Evolutionary conservation across 352 stramenopile species (phyloP), one percentile per base, ranked within the genome.

Genomic region (Pythium guiyangense): DNA sequence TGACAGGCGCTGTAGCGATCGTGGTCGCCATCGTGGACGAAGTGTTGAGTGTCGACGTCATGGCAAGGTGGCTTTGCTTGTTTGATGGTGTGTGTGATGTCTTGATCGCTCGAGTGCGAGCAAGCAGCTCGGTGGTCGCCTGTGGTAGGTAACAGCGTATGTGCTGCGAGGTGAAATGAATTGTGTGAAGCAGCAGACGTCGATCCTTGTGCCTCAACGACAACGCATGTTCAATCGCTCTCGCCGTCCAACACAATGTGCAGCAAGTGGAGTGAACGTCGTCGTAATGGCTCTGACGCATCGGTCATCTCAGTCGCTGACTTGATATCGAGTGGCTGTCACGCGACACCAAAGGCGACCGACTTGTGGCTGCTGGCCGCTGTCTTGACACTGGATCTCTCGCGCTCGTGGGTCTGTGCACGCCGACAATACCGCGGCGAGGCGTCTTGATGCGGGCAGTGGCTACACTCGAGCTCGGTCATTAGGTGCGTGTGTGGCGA

Each of bases 381-480:
- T 18, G 14, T 44, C 39, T 20, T 20, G 39, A 44, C 39, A 44
- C 42, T 47, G 42, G 42, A 47, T 47, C 42, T 47, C 42, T 47
- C 42, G 8, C 20, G 17, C 17, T 47, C 42, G 9, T 47, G 42
- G 42, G 42, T 47, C n/a, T 47, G n/a, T 14, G 14, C 3, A 18
- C 39, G 39, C 39, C 11, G 6, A 10, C 31, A 35, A 10, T 9
- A 35, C 31, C 9, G 31, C 31, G 31, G 11, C 31, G 31, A 5
- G 31, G 31, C 31, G 31, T 10, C 31, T 35, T 1, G 31, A 10
- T 9, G 31, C 31, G 31, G 6, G 31, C 31, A 35, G 31, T 35
- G 31, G 31, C 31, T 35, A 35, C 6, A 35, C 6, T 34, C 3
- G 29, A 34, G 29, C 3, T 10, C 31, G 31, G 31, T 1, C 31